Base-by-base conservation (phyloP, 2,329 filamentous ascomycete genomes). In the Stagonosporopsis tanaceti region DNA sequence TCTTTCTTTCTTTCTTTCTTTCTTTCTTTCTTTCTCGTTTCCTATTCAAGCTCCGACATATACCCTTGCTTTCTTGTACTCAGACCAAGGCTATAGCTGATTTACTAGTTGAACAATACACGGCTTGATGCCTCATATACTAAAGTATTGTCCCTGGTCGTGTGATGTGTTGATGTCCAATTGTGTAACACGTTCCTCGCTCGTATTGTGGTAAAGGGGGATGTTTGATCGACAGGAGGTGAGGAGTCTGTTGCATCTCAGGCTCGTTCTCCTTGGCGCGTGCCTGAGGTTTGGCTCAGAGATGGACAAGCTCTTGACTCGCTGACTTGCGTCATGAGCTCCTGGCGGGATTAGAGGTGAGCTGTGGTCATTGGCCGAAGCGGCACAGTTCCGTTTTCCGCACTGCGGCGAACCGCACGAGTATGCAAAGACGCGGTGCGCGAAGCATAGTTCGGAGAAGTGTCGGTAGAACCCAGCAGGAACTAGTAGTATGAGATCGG, bases 51-150 rank as follows among this genome's bases (percentile, higher is more conserved):
- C 40, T 45, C 28, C 30, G 12, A 32, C 6, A 59, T 59, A 59
- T 59, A 59, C 56, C 56, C 56, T 59, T 59, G 45, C 46, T 50
- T 59, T 59, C 46, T 41, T 40, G 50, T 54, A 40, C 45, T 30
- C 56, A 46, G 11, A 53, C 30, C 50, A 59, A 54, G 56, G 56
- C 46, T 53, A 54, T 59, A 59, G 56, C 56, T 59, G 46, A 41
- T 50, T 53, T 47, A 34, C 30, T 59, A 47, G 46, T 59, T 42
- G 27, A 15, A 50, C 54, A 52, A 53, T 50, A 38, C 46, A 53
- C 25, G 50, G 50, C 56, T 59, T 48, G 56, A 59, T 54, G 56
- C 56, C 50, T 40, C 24, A 45, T 28, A 48, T 8, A 41, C 35
- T 32, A 15, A 2, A 15, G 8, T 27, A 11, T 22, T 38, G 11